Conservation (phyloP, 371 early-diverging fungal genomes). For the Apophysomyces sp. region DNA sequence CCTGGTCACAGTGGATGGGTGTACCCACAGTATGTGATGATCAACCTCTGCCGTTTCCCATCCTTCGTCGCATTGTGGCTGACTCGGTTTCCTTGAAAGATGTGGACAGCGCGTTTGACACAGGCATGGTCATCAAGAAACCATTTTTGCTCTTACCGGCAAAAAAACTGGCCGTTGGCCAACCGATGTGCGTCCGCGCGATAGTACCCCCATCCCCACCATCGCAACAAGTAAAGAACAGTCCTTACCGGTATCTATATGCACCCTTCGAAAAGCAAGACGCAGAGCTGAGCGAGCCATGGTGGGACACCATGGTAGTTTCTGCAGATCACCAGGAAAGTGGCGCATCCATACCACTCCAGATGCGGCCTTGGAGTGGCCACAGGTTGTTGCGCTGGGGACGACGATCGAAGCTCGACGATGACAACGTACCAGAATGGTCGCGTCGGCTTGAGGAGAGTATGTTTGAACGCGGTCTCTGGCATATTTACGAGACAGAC, state of each 20-base stretch:
- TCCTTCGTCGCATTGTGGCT: slow-evolving; percentile 14
- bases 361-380: slow-evolving; percentile 33
- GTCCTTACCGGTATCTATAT: slow-evolving; percentile 19
- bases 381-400: slow-evolving; percentile 19
- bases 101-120: slow-evolving; percentile 12
- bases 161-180: neutral
- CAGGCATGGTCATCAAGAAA: neutral
- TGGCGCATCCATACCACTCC: slow-evolving; percentile 21
- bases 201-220: slow-evolving; percentile 20
- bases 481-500: slow-evolving; percentile 51
- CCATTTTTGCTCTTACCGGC: slow-evolving; percentile 23
- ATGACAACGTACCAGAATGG: slow-evolving; percentile 24
- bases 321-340: slow-evolving; percentile 13
- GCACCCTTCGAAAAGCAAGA: slow-evolving; percentile 19
- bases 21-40: slow-evolving; percentile 7
- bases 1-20: neutral
- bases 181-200: slow-evolving; percentile 21
- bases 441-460: slow-evolving; percentile 12
- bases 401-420: slow-evolving; percentile 9
- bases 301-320: slow-evolving; percentile 41
- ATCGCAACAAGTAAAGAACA: neutral
- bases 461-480: slow-evolving; percentile 23
- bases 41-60: slow-evolving; percentile 24
- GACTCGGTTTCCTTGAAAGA: slow-evolving; percentile 16
- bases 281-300: slow-evolving; percentile 17